Percentiles rank a stretch among this genome's conserved stretches.
phyloP scores from a whole-genome alignment of 2,329 filamentous ascomycete species.

The Sporothrix pallida region DNA sequence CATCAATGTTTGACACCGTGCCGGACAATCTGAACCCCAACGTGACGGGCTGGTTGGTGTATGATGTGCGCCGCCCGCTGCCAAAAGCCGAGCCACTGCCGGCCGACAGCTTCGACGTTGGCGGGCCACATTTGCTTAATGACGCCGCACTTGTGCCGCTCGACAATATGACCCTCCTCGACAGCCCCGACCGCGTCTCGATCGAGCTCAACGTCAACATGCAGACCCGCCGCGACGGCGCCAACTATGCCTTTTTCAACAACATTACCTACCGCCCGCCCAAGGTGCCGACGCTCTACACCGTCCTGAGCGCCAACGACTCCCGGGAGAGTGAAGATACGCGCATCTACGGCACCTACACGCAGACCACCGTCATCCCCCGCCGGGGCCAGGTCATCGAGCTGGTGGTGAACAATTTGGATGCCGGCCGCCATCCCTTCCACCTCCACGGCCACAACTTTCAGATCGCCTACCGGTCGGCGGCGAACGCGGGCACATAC shows the following conservation, averaged over 20 bases:
- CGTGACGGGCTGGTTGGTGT: constrained; percentile 67
- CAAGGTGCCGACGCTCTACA: constrained; percentile 81
- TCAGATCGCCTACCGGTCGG: constrained; percentile 60
- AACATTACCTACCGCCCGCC: constrained; percentile 75
- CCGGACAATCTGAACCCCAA: constrained; percentile 72
- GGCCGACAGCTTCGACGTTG: constrained; percentile 65
- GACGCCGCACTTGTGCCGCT: constrained; percentile 76
- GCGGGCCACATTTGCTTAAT: constrained; percentile 6
- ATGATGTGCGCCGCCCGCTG: constrained; percentile 55
- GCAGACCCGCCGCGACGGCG: constrained; percentile 70
- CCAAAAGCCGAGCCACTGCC: constrained; percentile 62
- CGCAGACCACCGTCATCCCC: constrained; percentile 70
- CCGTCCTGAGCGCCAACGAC: constrained; percentile 62
- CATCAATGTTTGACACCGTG: constrained; percentile 70
- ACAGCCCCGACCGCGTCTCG: constrained; percentile 62
- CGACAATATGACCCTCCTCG: constrained; percentile 66
- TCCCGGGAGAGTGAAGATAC: background rate
- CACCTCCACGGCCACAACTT: constrained; percentile 40
- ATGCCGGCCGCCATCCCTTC: constrained; percentile 38
- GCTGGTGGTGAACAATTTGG: constrained; percentile 60
- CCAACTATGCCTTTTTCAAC: constrained; percentile 75
- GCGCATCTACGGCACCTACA: constrained; percentile 67
- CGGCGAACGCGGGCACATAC: constrained; percentile 59
- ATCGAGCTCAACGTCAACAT: constrained; percentile 69
- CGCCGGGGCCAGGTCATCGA: constrained; percentile 68